phyloP scores from a whole-genome alignment of 257 asterid genomes.

The Solanum pimpinellifolium region DNA sequence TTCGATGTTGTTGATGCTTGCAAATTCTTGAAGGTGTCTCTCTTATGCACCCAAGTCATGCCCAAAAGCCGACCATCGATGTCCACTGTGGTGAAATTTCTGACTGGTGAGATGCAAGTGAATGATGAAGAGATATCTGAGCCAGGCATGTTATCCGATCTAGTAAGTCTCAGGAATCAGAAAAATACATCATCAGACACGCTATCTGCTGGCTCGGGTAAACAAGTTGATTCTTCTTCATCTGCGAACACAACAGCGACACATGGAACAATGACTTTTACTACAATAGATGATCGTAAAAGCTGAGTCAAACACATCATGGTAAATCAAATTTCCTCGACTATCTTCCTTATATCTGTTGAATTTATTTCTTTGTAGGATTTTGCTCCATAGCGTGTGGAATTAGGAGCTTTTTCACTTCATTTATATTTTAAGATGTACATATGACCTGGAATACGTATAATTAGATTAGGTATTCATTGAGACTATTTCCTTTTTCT shows the following conservation, averaged over 20 bases:
- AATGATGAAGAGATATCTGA: conserved; percentile 27
- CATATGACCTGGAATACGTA: background rate
- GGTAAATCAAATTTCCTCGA: background rate
- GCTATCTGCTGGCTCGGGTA: conserved; percentile 13
- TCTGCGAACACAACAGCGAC: conserved; percentile 20
- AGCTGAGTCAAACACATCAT: conserved; percentile 10
- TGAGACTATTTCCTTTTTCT: background rate
- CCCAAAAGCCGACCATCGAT: conserved; percentile 60
- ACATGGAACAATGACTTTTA: conserved; percentile 47
- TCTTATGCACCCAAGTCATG: conserved; percentile 58
- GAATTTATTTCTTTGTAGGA: background rate
- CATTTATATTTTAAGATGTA: background rate
- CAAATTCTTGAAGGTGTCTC: conserved; percentile 45
- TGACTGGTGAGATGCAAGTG: conserved; percentile 41
- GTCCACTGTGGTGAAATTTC: conserved; percentile 48
- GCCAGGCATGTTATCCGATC: conserved; percentile 41
- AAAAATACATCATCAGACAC: background rate
- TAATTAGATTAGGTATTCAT: background rate
- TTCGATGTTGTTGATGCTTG: conserved; percentile 36
- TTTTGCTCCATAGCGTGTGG: background rate
- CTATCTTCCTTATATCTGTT: background rate
- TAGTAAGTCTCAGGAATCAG: conserved; percentile 15
- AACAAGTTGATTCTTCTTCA: conserved; percentile 26
- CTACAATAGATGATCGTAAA: conserved; percentile 47
- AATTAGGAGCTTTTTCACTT: background rate